Evolutionary conservation across 1,284 basidiomycete species (phyloP).

Genomic region (Fomitopsis schrenkii): DNA sequence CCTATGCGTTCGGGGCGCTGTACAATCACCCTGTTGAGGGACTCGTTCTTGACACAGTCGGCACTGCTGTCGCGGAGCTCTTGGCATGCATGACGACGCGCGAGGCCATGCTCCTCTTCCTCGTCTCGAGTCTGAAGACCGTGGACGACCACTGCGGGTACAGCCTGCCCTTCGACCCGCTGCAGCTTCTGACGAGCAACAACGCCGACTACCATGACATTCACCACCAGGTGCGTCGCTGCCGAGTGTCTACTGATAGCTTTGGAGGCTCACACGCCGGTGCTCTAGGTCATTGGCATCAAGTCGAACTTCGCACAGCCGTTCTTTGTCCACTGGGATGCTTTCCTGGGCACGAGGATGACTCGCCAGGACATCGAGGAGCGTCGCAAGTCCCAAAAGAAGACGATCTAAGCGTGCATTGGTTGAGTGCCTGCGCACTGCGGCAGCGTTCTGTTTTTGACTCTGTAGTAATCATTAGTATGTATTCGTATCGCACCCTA

Average conservation of each 20-base stretch:
- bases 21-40: slow-evolving; percentile 99
- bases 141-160: slow-evolving; percentile 99
- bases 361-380: slow-evolving; percentile 62
- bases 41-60: slow-evolving; percentile 80
- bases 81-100: slow-evolving; percentile 73
- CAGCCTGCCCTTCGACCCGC: slow-evolving; percentile 81
- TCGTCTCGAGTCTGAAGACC: slow-evolving; percentile 86
- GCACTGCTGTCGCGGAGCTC: slow-evolving; percentile 76
- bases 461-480: neutral
- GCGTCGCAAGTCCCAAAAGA: slow-evolving; percentile 30
- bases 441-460: neutral
- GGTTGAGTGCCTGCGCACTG: neutral
- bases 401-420: neutral
- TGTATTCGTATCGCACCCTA: neutral
- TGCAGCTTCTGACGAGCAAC: slow-evolving; percentile 88
- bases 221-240: slow-evolving; percentile 79
- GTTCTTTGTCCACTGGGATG: slow-evolving; percentile 89
- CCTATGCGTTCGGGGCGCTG: slow-evolving; percentile 94
- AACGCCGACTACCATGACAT: slow-evolving; percentile 99
- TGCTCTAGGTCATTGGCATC: slow-evolving; percentile 75
- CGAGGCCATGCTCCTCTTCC: slow-evolving; percentile 85
- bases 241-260: neutral
- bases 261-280: neutral
- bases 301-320: slow-evolving; percentile 97
- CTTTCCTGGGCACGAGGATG: slow-evolving; percentile 78